These are phyloP conservation scores for Aspergillus sp. DNA, from an alignment of 2,329 filamentous ascomycete genomes.

Conservation along the genomic window DNA sequence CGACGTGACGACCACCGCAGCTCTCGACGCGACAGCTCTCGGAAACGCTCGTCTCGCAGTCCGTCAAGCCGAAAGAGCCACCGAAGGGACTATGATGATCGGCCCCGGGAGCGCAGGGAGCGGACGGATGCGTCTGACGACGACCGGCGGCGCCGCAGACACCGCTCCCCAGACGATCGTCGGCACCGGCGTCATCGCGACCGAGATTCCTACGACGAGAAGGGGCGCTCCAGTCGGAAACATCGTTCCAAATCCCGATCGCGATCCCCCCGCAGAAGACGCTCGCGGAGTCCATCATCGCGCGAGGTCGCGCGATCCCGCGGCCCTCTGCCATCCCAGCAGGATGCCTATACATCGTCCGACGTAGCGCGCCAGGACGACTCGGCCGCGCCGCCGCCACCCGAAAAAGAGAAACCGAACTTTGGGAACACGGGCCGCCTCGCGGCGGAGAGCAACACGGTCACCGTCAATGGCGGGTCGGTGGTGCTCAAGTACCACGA, in stretches of 20 bases:
- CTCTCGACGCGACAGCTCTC: constrained; percentile 25
- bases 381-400: constrained; percentile 29
- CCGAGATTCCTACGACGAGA: constrained; percentile 16
- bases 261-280: constrained; percentile 14
- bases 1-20: constrained; percentile 26
- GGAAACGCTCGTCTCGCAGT: constrained; percentile 25
- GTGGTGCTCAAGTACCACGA: constrained; percentile 95
- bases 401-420: constrained; percentile 76
- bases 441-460: constrained; percentile 83
- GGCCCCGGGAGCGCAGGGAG: constrained; percentile 24
- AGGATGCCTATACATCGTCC: constrained; percentile 43
- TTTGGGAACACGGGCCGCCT: constrained; percentile 76
- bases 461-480: constrained; percentile 59
- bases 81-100: constrained; percentile 21
- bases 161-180: constrained; percentile 25
- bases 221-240: constrained; percentile 22
- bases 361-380: constrained; percentile 23
- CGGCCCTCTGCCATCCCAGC: constrained; percentile 47
- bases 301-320: constrained; percentile 31
- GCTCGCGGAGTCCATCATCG: constrained; percentile 26
- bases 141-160: constrained; percentile 26
- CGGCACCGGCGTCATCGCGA: constrained; percentile 27
- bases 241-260: constrained; percentile 30
- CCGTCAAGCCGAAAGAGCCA: constrained; percentile 21
- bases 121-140: constrained; percentile 24